phyloP scores from a whole-genome alignment of 495 filamentous ascomycete species.

The Annulohypoxylon nitens region DNA sequence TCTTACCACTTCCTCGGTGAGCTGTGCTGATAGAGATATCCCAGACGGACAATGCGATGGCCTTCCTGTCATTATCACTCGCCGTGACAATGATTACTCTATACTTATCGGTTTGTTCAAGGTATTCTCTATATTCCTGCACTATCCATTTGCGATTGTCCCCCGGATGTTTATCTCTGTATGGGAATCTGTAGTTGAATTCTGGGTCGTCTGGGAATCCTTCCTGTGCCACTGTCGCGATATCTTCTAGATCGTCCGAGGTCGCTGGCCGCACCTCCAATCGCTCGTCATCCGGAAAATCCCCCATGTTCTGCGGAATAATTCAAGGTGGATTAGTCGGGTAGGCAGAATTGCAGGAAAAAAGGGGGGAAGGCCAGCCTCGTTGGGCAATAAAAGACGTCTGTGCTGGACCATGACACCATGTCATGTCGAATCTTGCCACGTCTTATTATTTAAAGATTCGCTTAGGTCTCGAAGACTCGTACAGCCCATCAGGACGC shows the following conservation, averaged over 20 bases:
- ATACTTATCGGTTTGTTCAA: constrained; percentile 54
- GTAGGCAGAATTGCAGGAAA: constrained; percentile 11
- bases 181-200: constrained; percentile 56
- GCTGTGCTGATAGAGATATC: constrained; percentile 53
- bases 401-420: constrained; percentile 14
- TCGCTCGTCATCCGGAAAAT: constrained; percentile 15
- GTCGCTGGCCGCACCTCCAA: constrained; percentile 24
- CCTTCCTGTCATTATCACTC: constrained; percentile 39
- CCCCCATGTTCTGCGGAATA: constrained; percentile 24
- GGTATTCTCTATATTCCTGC: constrained; percentile 53
- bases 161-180: constrained; percentile 47
- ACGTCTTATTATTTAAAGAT: constrained; percentile 12
- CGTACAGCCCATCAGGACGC: too few species aligned
- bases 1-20: constrained; percentile 50
- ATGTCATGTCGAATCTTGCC: constrained; percentile 11
- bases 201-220: constrained; percentile 56
- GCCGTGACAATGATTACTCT: constrained; percentile 54
- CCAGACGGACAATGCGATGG: constrained; percentile 53
- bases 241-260: constrained; percentile 51
- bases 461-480: neutral
- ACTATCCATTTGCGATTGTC: constrained; percentile 55
- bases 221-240: constrained; percentile 53
- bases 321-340: constrained; percentile 2
- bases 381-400: constrained; percentile 22
- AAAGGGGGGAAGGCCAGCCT: constrained; percentile 16